These are phyloP conservation scores for Tanacetum coccineum DNA, from an alignment of 129 eudicot genomes.

Conservation along the genomic window DNA sequence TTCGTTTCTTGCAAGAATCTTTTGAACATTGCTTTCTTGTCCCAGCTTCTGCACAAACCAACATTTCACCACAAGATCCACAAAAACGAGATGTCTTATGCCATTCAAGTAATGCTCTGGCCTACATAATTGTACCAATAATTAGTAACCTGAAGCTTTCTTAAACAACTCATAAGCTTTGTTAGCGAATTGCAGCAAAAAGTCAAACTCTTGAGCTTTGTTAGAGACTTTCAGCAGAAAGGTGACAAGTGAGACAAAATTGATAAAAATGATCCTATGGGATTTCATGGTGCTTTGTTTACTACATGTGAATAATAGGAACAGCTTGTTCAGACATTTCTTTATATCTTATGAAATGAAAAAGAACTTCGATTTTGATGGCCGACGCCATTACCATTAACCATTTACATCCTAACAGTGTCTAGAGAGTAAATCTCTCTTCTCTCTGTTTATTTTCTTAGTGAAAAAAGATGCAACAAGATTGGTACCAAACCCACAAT, in stretches of 20 bases:
- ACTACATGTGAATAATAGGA: too few species aligned
- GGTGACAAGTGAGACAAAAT: neutral
- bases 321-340: neutral
- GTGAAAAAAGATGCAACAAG: neutral
- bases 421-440: conserved; percentile 3
- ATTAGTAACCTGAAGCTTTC: neutral
- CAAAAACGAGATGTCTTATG: conserved; percentile 72
- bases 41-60: conserved; percentile 79
- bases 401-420: neutral
- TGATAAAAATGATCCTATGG: neutral
- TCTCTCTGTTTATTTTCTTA: neutral
- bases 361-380: neutral
- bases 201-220: neutral
- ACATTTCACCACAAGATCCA: conserved; percentile 68
- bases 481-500: neutral
- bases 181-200: neutral
- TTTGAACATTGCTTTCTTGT: conserved; percentile 68
- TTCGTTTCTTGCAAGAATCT: conserved; percentile 65
- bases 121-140: conserved; percentile 40
- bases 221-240: neutral
- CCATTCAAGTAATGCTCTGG: conserved; percentile 86
- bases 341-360: neutral
- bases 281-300: neutral
- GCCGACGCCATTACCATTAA: neutral
- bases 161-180: neutral